Percentiles rank a stretch among this genome's conserved stretches.
These are phyloP conservation scores for Mortierella sp. DNA, from an alignment of 371 early-diverging fungal genomes.

Conservation along the genomic window DNA sequence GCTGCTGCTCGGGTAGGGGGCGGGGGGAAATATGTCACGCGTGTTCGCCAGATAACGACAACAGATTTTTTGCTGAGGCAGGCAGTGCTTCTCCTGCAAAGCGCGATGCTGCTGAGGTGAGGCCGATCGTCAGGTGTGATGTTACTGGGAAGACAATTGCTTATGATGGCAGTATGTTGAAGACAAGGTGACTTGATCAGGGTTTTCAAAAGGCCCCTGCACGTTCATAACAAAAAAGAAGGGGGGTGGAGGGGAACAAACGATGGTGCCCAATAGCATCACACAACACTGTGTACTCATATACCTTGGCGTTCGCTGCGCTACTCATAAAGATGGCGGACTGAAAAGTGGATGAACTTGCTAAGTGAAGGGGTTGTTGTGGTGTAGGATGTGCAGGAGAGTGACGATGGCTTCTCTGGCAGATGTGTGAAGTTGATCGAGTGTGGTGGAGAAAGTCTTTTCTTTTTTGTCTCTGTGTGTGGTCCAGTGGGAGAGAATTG, in stretches of 20 bases:
- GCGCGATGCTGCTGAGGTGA: neutral
- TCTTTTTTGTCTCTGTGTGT: slow-evolving; percentile 11
- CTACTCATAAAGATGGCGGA: slow-evolving; percentile 56
- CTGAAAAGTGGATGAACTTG: slow-evolving; percentile 5
- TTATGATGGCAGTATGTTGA: neutral
- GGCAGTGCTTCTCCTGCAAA: too few species aligned
- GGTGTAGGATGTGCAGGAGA: slow-evolving; percentile 4
- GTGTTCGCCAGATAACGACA: neutral
- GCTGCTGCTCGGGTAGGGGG: too few species aligned
- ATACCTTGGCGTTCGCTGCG: slow-evolving; percentile 57
- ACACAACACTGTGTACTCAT: neutral
- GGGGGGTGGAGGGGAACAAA: neutral
- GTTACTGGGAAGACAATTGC: too few species aligned
- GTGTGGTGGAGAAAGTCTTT: slow-evolving; percentile 3
- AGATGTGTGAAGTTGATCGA: neutral
- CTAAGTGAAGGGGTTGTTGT: neutral
- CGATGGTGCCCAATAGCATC: neutral
- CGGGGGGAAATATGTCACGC: slow-evolving; percentile 6
- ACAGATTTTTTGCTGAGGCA: neutral
- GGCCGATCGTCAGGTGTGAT: neutral
- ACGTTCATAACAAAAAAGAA: neutral
- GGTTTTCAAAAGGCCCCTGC: too few species aligned
- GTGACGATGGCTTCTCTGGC: neutral
- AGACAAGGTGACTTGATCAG: neutral
- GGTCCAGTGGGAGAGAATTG: neutral